A percentile compares a stretch with the other conserved stretches of the same genome.
Conservation (phyloP, 2,329 filamentous ascomycete genomes). For the Waltergamsia citrina region DNA sequence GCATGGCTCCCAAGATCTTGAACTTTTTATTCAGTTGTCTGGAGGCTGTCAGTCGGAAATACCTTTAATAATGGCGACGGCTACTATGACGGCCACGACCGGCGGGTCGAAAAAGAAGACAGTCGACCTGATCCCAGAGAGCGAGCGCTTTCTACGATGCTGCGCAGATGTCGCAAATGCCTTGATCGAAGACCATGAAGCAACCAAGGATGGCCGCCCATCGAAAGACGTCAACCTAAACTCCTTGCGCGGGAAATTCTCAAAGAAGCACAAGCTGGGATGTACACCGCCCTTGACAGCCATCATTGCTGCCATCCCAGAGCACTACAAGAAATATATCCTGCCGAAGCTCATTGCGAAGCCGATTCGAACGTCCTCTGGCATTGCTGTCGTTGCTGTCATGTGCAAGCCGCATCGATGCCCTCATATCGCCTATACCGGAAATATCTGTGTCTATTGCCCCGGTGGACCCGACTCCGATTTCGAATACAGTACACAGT, state of each 20-base stretch:
- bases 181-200: slow-evolving; percentile 89
- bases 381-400: slow-evolving; percentile 95
- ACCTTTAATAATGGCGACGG: slow-evolving; percentile 30
- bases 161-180: slow-evolving; percentile 93
- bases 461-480: slow-evolving; percentile 96
- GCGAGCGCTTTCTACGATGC: slow-evolving; percentile 85
- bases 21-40: no score
- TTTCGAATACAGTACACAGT: slow-evolving; percentile 98
- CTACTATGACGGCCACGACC: slow-evolving; percentile 57
- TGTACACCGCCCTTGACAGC: slow-evolving; percentile 87
- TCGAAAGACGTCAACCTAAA: slow-evolving; percentile 92
- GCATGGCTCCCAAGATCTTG: neutral
- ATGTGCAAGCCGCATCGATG: slow-evolving; percentile 99
- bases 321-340: slow-evolving; percentile 99
- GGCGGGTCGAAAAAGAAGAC: slow-evolving; percentile 63
- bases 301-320: slow-evolving; percentile 96
- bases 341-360: slow-evolving; percentile 93
- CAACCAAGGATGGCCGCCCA: slow-evolving; percentile 62
- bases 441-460: slow-evolving; percentile 98
- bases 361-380: slow-evolving; percentile 89
- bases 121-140: slow-evolving; percentile 76
- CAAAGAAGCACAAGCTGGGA: slow-evolving; percentile 86
- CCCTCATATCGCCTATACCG: slow-evolving; percentile 95
- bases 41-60: no score
- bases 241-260: slow-evolving; percentile 71